Evolutionary conservation across 495 filamentous ascomycete species (phyloP).

Genomic region (Xylaria curta): DNA sequence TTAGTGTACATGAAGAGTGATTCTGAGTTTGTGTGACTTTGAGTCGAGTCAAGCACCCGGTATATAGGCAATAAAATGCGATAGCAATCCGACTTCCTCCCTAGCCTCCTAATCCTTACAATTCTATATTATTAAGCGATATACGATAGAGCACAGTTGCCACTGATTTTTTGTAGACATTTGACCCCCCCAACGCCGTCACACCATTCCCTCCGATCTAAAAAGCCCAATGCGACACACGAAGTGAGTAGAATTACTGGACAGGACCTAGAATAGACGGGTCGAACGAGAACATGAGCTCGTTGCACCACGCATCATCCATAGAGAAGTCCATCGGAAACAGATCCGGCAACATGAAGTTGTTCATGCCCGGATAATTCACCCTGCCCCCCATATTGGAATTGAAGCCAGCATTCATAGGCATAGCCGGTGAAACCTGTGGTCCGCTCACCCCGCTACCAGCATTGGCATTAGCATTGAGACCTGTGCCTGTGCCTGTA

Average conservation of each 20-base stretch:
- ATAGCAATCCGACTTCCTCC: background rate
- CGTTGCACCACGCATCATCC: conserved; percentile 22
- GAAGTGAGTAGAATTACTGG: background rate
- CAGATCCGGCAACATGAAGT: conserved; percentile 16
- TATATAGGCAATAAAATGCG: background rate
- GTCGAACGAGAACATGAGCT: conserved; percentile 21
- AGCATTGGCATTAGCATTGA: background rate
- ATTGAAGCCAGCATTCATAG: background rate
- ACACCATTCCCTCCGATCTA: background rate
- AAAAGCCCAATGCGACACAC: background rate
- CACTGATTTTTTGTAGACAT: background rate
- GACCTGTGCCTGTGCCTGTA: background rate
- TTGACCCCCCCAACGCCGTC: background rate
- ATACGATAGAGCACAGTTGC: background rate
- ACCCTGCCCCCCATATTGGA: background rate
- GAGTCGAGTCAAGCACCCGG: background rate
- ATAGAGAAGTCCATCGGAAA: conserved; percentile 23
- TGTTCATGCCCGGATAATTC: background rate
- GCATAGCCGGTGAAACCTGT: background rate
- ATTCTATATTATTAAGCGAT: background rate
- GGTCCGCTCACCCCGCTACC: background rate
- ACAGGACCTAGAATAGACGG: background rate
- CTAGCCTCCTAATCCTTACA: background rate
- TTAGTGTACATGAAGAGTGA: background rate
- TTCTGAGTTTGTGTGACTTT: background rate